Evolutionary conservation across 139 green algal genomes (phyloP).

Genomic region (Coccomyxa sp.): DNA sequence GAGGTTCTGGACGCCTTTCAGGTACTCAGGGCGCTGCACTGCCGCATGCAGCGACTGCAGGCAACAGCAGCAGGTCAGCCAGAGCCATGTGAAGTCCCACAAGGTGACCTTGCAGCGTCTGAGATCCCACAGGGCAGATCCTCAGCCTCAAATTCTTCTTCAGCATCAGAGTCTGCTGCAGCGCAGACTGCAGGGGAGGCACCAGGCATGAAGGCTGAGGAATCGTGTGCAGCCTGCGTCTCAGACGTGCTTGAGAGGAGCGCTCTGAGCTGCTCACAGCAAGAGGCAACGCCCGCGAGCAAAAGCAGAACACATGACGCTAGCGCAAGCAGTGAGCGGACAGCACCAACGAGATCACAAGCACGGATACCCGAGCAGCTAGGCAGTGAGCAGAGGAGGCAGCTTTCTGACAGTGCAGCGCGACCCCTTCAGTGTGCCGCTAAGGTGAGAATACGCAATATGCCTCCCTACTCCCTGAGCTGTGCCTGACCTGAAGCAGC

Average conservation of each 20-base stretch:
- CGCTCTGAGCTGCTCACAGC: too few species aligned
- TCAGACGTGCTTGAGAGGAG: background rate
- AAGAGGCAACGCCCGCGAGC: too few species aligned
- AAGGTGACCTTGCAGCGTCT: background rate
- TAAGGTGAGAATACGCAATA: too few species aligned
- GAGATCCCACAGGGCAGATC: background rate
- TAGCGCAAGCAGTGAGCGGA: too few species aligned
- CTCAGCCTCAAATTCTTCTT: background rate
- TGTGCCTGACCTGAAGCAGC: too few species aligned
- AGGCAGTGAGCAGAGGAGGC: too few species aligned
- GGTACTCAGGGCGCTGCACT: background rate
- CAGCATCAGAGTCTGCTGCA: background rate
- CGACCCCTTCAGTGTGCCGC: too few species aligned
- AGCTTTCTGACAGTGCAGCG: too few species aligned
- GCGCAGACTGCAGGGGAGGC: background rate
- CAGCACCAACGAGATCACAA: too few species aligned
- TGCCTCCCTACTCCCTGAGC: too few species aligned
- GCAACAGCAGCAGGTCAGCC: background rate
- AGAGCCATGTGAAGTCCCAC: background rate
- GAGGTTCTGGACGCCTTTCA: background rate
- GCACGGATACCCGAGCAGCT: too few species aligned
- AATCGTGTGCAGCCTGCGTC: background rate
- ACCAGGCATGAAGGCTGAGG: background rate
- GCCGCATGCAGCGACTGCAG: background rate
- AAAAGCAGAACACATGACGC: too few species aligned